These are phyloP conservation scores for Coemansia sp. DNA, from an alignment of 192 early-diverging fungal species.

Conservation along the genomic window DNA sequence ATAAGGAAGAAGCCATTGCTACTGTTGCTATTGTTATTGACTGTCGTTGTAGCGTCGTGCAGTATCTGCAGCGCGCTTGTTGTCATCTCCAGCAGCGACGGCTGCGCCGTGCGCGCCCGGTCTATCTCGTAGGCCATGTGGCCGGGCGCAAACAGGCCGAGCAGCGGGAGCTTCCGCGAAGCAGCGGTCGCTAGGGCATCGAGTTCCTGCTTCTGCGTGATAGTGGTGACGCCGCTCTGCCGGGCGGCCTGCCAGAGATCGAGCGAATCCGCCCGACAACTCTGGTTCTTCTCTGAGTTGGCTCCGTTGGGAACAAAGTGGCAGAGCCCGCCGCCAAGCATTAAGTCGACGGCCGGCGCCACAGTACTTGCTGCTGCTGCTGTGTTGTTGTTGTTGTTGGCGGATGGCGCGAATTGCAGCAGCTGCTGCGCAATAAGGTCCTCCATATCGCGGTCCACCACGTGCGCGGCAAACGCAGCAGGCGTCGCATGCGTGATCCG, in stretches of 20 bases:
- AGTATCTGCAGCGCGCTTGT: conserved; percentile 45
- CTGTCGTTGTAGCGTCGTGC: conserved; percentile 13
- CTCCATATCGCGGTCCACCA: conserved; percentile 55
- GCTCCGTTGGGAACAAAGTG: conserved; percentile 44
- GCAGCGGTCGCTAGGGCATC: conserved; percentile 10
- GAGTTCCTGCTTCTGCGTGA: conserved; percentile 19
- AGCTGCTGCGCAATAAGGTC: conserved; percentile 58
- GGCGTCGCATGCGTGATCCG: conserved; percentile 66
- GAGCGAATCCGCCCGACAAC: conserved; percentile 48
- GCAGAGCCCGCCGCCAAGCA: conserved; percentile 59
- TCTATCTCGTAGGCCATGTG: conserved; percentile 61
- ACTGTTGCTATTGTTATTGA: not conserved
- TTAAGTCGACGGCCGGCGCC: conserved; percentile 43
- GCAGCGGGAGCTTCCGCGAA: conserved; percentile 39
- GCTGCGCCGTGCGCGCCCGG: conserved; percentile 38
- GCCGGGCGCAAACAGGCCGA: conserved; percentile 51
- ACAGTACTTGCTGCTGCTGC: not conserved
- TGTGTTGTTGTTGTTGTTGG: not conserved
- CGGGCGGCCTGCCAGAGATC: conserved; percentile 44
- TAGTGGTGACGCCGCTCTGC: conserved; percentile 5
- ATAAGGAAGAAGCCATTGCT: conserved; percentile 58
- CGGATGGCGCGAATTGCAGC: conserved; percentile 11
- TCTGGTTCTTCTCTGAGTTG: not conserved
- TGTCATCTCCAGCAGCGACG: conserved; percentile 59
- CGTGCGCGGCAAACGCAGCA: conserved; percentile 61